Conservation (phyloP, 257 asterid species). For the Euphrasia confusa region DNA sequence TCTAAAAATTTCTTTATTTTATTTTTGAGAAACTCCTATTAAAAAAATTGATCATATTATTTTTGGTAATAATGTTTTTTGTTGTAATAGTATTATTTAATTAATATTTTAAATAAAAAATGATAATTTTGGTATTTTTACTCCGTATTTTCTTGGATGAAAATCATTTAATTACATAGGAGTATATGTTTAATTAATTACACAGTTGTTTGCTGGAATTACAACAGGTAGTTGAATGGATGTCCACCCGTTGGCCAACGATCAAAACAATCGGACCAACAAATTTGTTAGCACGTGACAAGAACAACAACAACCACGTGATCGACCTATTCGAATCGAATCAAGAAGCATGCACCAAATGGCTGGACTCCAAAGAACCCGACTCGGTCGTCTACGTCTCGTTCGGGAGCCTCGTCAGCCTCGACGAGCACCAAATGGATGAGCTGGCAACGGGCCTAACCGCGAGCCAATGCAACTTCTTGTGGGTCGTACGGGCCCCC, state of each 20-base stretch:
- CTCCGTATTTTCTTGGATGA: too few relatives aligned
- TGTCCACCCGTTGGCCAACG: slow-evolving; percentile 20
- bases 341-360: slow-evolving; percentile 24
- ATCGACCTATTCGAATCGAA: slow-evolving; percentile 26
- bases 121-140: too few relatives aligned
- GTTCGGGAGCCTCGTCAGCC: slow-evolving; percentile 24
- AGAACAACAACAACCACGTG: background rate
- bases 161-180: too few relatives aligned
- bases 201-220: background rate
- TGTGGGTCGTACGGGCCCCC: slow-evolving; percentile 36
- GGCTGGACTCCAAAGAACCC: slow-evolving; percentile 30
- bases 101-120: too few relatives aligned
- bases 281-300: background rate
- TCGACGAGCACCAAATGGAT: slow-evolving; percentile 28
- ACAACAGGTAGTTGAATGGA: slow-evolving; percentile 26
- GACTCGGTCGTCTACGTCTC: slow-evolving; percentile 28
- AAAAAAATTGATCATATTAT: too few relatives aligned
- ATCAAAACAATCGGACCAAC: slow-evolving; percentile 27
- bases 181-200: too few relatives aligned
- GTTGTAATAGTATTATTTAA: too few relatives aligned
- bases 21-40: too few relatives aligned
- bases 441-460: slow-evolving; percentile 33
- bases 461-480: slow-evolving; percentile 23
- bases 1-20: too few relatives aligned
- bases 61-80: too few relatives aligned